phyloP scores from a whole-genome alignment of 139 green algal genomes.

The Coelastrella sp. region DNA sequence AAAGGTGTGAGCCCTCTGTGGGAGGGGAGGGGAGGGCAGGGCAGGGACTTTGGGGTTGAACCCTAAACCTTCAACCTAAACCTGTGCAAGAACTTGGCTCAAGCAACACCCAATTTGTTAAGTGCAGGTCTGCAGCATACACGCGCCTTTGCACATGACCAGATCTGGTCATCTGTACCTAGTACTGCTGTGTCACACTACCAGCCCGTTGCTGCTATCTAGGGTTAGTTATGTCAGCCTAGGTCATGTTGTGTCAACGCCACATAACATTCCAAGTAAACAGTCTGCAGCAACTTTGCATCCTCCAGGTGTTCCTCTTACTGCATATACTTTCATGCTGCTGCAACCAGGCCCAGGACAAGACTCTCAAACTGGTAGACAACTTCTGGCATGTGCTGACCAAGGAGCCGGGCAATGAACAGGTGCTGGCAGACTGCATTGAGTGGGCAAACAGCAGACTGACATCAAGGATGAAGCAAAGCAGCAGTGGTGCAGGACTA shows the following conservation, averaged over 20 bases:
- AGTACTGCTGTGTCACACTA: too few species aligned
- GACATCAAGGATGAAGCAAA: not conserved
- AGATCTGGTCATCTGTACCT: too few species aligned
- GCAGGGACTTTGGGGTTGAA: not conserved
- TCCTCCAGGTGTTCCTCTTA: not conserved
- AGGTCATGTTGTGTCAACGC: too few species aligned
- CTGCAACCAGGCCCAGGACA: conserved; percentile 63
- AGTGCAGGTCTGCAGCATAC: not conserved
- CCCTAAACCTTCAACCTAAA: not conserved
- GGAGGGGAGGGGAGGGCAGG: not conserved
- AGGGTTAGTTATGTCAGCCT: too few species aligned
- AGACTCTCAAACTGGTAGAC: conserved; percentile 69
- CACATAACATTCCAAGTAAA: not conserved
- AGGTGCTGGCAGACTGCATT: conserved; percentile 52
- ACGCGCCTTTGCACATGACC: too few species aligned
- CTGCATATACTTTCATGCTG: not conserved
- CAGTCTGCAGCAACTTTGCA: not conserved
- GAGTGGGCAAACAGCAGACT: conserved; percentile 36
- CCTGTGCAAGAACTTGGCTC: not conserved
- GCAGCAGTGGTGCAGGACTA: not conserved
- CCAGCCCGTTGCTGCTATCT: too few species aligned
- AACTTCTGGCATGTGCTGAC: conserved; percentile 70
- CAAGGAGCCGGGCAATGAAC: conserved; percentile 71
- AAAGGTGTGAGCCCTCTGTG: conserved; percentile 10
- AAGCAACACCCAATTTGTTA: not conserved